Evolutionary conservation across 2,329 filamentous ascomycete species (phyloP).

Genomic region (Aurifilum marmelostoma): DNA sequence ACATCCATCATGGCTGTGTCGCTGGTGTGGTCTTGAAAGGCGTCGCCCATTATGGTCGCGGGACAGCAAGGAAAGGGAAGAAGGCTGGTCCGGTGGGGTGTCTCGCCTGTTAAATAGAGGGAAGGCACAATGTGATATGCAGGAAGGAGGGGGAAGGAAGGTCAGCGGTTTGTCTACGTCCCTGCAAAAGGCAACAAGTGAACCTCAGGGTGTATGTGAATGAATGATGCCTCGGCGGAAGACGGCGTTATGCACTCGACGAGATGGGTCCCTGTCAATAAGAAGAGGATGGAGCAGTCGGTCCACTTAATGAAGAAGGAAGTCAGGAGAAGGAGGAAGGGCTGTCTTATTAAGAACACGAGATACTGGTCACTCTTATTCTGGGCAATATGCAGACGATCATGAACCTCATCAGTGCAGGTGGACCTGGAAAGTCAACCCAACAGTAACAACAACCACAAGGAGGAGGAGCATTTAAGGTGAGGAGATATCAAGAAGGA

Average conservation of each 20-base stretch:
- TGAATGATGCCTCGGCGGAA: background rate
- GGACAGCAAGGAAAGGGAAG: background rate
- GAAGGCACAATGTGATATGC: background rate
- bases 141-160: background rate
- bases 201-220: background rate
- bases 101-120: background rate
- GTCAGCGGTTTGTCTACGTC: too few relatives aligned
- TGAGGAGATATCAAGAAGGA: background rate
- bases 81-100: background rate
- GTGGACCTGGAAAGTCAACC: constrained; percentile 6
- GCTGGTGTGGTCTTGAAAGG: background rate
- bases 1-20: constrained; percentile 15
- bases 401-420: constrained; percentile 1
- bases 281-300: background rate
- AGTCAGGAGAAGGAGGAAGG: background rate
- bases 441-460: too few relatives aligned
- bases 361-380: background rate
- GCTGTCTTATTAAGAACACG: background rate
- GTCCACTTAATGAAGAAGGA: background rate
- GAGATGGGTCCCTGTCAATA: background rate
- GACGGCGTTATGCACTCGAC: background rate
- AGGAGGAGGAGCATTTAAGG: constrained; percentile 7
- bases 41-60: constrained; percentile 14
- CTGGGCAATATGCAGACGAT: constrained; percentile 2
- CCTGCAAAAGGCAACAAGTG: background rate